Base-by-base conservation (phyloP, 2,329 filamentous ascomycete genomes). In the Curvularia sp. region DNA sequence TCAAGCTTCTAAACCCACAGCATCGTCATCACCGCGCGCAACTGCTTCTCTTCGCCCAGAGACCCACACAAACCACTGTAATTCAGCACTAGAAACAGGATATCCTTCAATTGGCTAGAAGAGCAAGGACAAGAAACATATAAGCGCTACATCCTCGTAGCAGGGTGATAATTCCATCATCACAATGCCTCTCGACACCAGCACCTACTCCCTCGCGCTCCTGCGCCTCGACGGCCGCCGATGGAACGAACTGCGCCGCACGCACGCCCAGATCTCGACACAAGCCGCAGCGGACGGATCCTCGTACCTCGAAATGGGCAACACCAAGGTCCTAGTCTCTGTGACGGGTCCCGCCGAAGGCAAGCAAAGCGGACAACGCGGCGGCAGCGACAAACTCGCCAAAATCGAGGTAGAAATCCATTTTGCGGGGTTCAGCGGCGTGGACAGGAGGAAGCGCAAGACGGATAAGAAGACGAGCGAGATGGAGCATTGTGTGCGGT, bases 311-410 rank as follows among this genome's bases (percentile, higher is more conserved):
- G 92, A 97, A 76, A 96, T 96, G 89, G 95, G 95, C 70, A 96
- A 98, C 80, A 99, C 95, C 22, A 95, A 97, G 75, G 89, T 99
- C 68, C 91, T 98, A 79, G 97, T 94, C 79, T 92, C 93, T 24
- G 89, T 99, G 48, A 88, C 89, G 1, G 95, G 95, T 0, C 95
- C 95, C 0, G 87, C 86, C 38, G 95, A 99, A 78, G 84, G 85
- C 49, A 79, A 84, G 66, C 77, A 81, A 58, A 74, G 79, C 30
- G 78, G 84, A 57, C 79, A 81, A 9, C 78, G 82, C 13, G 76
- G 76, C 0, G 81, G 80, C 2, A 80, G 77, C 53, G 80, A 78
- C 49, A 78, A 75, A 22, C 85, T 84, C 22, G 90, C 89, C 4
- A 86, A 88, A 51, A 86, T 98, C 12, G 85, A 87, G 24, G 93